Evolutionary conservation across 768 basidiomycete species (phyloP), one percentile per base, ranked within the genome.

Genomic region (Lentinula boryana): DNA sequence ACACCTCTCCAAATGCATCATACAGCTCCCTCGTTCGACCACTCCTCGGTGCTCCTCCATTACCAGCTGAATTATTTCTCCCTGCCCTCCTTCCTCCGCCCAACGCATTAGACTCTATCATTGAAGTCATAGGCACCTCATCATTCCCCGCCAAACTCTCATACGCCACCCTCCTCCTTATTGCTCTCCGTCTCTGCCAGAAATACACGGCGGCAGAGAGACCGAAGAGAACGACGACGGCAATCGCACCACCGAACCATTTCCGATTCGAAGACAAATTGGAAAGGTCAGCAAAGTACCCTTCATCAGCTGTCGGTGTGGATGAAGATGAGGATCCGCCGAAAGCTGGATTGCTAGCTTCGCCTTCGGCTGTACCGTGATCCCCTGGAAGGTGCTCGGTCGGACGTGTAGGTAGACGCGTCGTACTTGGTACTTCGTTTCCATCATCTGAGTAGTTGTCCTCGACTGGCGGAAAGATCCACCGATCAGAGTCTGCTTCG

Each of bases 1-100:
- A 89, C 31, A 87, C 81, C 68, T 94, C 93, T 38, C 93, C 94
- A 74, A 98, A 98, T 16, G 96, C 95, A 72, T 98, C 95, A 68
- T 98, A 98, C 63, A 99, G 70, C 73, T 98, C 96, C 75, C 89
- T 89, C 54, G 94, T 90, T 54, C 87, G 80, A 40, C 55, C 55
- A 56, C 55, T 56, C 21, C 55, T 36, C 5, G 80, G 75, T 23
- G 79, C 71, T 33, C 67, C 75, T 13, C 50, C 50, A n/a, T 5
- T 8, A 33, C 21, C 32, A 3, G 48, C 15, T 5, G 50, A 3
- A n/a, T 7, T 6, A 35, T 31, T 4, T 7, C 44, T 31, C 4
- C 44, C 16, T 7, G 5, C 31, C 7, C 58, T 10, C 23, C 18
- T n/a, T 31, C 49, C 32, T 36, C 49, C 58, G 12, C 40, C 15